Evolutionary conservation across 108 stramenopile species (phyloP).

Genomic region (Nitzschia inconspicua): DNA sequence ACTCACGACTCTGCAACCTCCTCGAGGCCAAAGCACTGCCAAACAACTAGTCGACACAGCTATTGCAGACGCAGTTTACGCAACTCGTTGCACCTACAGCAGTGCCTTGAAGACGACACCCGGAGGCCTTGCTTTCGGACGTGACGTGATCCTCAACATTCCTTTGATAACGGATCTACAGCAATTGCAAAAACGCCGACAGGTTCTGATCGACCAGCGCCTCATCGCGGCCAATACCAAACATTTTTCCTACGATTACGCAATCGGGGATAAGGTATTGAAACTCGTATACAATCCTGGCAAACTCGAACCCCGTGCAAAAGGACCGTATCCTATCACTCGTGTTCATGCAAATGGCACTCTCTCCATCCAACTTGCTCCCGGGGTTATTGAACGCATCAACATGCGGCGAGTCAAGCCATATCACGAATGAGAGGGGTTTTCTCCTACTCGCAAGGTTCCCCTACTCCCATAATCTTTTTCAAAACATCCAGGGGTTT

Average conservation of each 20-base stretch:
- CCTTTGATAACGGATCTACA: conserved; percentile 23
- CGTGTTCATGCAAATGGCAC: conserved; percentile 42
- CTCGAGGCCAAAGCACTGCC: conserved; percentile 1
- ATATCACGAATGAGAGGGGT: too few relatives aligned
- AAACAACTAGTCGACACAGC: conserved; percentile 22
- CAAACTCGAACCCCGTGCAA: conserved; percentile 22
- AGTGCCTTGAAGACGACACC: conserved; percentile 16
- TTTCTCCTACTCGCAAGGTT: too few relatives aligned
- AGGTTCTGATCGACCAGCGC: conserved; percentile 12
- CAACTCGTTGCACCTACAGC: conserved; percentile 5
- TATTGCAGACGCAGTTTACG: conserved; percentile 16
- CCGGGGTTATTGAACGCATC: too few relatives aligned
- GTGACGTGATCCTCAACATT: conserved; percentile 29
- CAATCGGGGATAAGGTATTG: conserved; percentile 15
- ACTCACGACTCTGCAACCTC: not conserved
- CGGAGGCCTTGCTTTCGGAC: conserved; percentile 23
- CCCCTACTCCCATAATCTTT: too few relatives aligned
- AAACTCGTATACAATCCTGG: conserved; percentile 12
- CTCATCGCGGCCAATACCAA: conserved; percentile 7
- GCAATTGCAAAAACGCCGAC: not conserved
- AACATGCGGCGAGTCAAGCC: too few relatives aligned
- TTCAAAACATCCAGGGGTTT: too few relatives aligned
- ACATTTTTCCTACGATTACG: conserved; percentile 17
- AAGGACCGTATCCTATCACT: conserved; percentile 35
- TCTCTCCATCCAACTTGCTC: conserved; percentile 26